Evolutionary conservation across 2,329 filamentous ascomycete species (phyloP).

Genomic region (Xylariaceae sp.): DNA sequence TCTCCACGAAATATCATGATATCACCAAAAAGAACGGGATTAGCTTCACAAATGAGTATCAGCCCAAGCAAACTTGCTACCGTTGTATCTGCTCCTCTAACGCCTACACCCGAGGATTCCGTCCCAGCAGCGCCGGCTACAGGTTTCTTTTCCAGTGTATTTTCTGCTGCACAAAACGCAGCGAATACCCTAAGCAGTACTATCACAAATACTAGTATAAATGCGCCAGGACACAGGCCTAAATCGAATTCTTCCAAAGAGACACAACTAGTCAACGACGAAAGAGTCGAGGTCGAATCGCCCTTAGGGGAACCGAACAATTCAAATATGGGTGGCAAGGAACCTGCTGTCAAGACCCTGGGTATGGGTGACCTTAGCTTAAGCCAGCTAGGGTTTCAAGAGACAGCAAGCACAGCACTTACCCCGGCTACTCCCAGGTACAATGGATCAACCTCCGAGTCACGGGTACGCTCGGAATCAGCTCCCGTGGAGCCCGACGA

Average conservation of each 20-base stretch:
- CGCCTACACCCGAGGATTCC: constrained; percentile 66
- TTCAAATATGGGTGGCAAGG: constrained; percentile 49
- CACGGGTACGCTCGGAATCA: constrained; percentile 50
- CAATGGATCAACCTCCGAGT: constrained; percentile 40
- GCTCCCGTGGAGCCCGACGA: constrained; percentile 45
- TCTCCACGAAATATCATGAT: constrained; percentile 66
- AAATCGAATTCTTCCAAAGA: constrained; percentile 32
- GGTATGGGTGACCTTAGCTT: constrained; percentile 85
- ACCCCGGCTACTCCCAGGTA: constrained; percentile 54
- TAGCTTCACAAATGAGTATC: constrained; percentile 47
- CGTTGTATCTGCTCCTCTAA: constrained; percentile 64
- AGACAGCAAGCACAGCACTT: constrained; percentile 48
- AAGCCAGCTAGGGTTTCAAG: constrained; percentile 75
- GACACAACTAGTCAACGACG: constrained; percentile 30
- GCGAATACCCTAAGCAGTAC: constrained; percentile 69
- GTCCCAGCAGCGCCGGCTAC: constrained; percentile 47
- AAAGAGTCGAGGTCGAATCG: constrained; percentile 41
- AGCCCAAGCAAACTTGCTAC: constrained; percentile 84
- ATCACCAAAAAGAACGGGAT: constrained; percentile 54
- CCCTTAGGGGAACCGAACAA: constrained; percentile 37
- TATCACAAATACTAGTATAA: constrained; percentile 60
- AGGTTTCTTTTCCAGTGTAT: constrained; percentile 89
- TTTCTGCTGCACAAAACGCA: constrained; percentile 89
- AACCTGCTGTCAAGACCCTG: constrained; percentile 79
- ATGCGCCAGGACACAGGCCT: constrained; percentile 46